phyloP scores from a whole-genome alignment of 2,329 filamentous ascomycete species.

The Microcyclospora pomicola region DNA sequence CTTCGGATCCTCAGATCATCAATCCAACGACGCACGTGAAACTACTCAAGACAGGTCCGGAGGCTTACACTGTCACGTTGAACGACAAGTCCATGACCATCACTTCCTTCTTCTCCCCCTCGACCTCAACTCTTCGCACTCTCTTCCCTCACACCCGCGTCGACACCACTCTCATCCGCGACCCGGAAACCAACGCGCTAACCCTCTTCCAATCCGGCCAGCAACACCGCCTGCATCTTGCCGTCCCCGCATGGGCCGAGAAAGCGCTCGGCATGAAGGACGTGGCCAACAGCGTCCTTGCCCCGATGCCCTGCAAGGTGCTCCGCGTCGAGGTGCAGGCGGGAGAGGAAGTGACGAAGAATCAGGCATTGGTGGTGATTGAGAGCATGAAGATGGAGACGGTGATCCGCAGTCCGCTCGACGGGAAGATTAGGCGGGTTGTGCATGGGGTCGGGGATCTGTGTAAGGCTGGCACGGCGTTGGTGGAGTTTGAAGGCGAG shows the following conservation, averaged over 20 bases:
- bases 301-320: constrained; percentile 97
- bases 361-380: constrained; percentile 67
- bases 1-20: constrained; percentile 30
- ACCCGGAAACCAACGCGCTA: constrained; percentile 40
- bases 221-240: constrained; percentile 42
- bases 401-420: constrained; percentile 36
- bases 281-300: constrained; percentile 64
- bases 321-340: constrained; percentile 75
- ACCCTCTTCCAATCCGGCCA: constrained; percentile 62
- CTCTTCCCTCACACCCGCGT: constrained; percentile 75
- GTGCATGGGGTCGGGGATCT: constrained; percentile 35
- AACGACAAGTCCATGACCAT: constrained; percentile 21
- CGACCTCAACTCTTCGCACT: constrained; percentile 45
- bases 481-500: constrained; percentile 27
- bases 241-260: constrained; percentile 63
- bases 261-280: constrained; percentile 78
- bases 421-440: constrained; percentile 34
- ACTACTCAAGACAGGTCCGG: constrained; percentile 37
- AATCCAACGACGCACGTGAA: constrained; percentile 25
- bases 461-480: constrained; percentile 33
- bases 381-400: constrained; percentile 45
- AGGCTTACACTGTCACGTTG: constrained; percentile 38
- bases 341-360: constrained; percentile 71
- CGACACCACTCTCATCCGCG: constrained; percentile 59
- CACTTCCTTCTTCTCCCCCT: constrained; percentile 33